Evolutionary conservation across 192 early-diverging fungal species (phyloP).

Genomic region (Linnemannia schmuckeri): DNA sequence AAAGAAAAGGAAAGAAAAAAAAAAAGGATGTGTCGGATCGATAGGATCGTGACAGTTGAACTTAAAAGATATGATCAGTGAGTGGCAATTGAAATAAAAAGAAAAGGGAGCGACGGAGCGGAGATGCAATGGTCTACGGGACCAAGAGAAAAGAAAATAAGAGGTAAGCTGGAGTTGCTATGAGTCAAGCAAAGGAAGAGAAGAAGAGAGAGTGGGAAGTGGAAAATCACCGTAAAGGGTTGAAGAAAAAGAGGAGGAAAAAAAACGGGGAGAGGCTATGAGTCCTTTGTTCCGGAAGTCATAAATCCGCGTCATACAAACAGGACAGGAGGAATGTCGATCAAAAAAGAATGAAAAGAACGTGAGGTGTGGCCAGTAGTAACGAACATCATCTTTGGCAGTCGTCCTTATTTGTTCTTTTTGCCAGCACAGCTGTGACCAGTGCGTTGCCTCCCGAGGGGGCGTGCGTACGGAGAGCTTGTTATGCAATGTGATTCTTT

Average conservation of each 20-base stretch:
- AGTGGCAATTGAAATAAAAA: not conserved
- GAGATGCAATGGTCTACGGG: constrained; percentile 5
- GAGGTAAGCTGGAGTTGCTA: not conserved
- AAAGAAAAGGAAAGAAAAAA: not conserved
- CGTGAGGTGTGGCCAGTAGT: not conserved
- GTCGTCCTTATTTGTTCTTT: not conserved
- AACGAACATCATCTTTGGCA: not conserved
- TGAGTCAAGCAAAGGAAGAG: not conserved
- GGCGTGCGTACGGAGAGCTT: not conserved
- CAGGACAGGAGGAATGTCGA: not conserved
- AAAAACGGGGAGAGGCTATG: not conserved
- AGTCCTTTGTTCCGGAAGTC: not conserved
- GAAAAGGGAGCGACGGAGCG: not conserved
- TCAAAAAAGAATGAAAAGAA: not conserved
- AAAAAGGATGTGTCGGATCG: not conserved
- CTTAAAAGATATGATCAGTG: not conserved
- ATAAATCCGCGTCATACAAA: no score
- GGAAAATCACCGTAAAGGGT: not conserved
- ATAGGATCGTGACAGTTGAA: constrained; percentile 2
- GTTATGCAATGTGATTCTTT: not conserved
- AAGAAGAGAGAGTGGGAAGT: not conserved
- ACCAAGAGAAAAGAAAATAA: not conserved
- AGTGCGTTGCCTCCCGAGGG: not conserved
- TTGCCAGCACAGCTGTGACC: not conserved
- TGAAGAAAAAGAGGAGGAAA: not conserved